Conservation (phyloP, 2,329 filamentous ascomycete species). For the Fusarium pseudoanthophilum region DNA sequence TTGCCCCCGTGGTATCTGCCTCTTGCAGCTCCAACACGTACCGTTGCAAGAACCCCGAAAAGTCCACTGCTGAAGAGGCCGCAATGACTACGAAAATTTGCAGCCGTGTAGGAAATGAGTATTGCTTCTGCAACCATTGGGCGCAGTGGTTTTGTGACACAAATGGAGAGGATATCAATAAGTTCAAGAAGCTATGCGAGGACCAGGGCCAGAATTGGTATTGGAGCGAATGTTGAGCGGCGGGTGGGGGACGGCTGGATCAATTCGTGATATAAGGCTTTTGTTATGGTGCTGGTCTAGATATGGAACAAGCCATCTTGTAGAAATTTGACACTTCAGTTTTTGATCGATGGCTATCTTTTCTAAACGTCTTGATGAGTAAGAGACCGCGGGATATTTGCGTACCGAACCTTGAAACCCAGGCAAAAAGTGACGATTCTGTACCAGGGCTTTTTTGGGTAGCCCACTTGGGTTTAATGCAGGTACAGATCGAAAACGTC, state of each 20-base stretch:
- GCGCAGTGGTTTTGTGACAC: not conserved
- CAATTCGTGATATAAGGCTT: not conserved
- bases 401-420: too few species aligned
- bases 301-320: not conserved
- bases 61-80: too few species aligned
- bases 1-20: not conserved
- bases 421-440: not conserved
- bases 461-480: not conserved
- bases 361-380: accelerated
- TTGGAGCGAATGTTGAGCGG: not conserved
- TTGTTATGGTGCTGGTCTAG: not conserved
- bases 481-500: not conserved
- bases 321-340: not conserved
- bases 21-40: not conserved
- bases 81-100: not conserved
- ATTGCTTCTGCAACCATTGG: not conserved
- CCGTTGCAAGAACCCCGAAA: not conserved
- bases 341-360: not conserved
- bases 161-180: not conserved
- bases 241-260: too few species aligned
- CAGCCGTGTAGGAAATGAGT: not conserved
- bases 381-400: too few species aligned
- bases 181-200: too few species aligned
- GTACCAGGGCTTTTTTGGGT: not conserved
- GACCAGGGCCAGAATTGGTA: too few species aligned